A percentile compares a stretch with the other conserved stretches of the same genome.
phyloP scores from a whole-genome alignment of 371 early-diverging fungal genomes.

The Apophysomyces variabilis region DNA sequence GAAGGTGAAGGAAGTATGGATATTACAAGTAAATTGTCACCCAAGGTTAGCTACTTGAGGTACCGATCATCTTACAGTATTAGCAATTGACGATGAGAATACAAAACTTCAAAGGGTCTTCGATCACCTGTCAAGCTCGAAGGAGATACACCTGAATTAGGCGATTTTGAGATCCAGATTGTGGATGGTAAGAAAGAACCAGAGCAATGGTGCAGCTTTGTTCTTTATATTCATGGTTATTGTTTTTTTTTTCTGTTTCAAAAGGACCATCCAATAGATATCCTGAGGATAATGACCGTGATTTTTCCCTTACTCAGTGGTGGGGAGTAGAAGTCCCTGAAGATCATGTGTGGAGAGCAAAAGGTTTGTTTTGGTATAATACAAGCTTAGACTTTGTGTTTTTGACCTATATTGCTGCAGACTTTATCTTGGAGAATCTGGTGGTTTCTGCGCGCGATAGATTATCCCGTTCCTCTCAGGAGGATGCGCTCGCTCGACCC shows the following conservation, averaged over 20 bases:
- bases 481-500: slow-evolving; percentile 33
- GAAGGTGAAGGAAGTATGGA: slow-evolving; percentile 71
- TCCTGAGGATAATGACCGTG: slow-evolving; percentile 30
- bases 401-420: slow-evolving; percentile 17
- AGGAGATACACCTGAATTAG: slow-evolving; percentile 68
- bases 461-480: slow-evolving; percentile 17
- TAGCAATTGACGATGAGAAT: too few species aligned
- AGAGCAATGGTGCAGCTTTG: background rate
- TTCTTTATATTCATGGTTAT: background rate
- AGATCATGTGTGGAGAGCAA: slow-evolving; percentile 52
- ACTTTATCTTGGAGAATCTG: slow-evolving; percentile 32
- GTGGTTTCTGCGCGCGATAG: slow-evolving; percentile 27
- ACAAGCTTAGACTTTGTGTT: background rate
- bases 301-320: slow-evolving; percentile 52
- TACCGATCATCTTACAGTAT: too few species aligned
- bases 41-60: slow-evolving; percentile 36
- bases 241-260: background rate
- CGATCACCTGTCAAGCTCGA: slow-evolving; percentile 48
- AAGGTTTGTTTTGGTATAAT: slow-evolving; percentile 33
- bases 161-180: slow-evolving; percentile 66
- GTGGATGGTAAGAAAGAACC: slow-evolving; percentile 46
- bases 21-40: slow-evolving; percentile 42
- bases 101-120: slow-evolving; percentile 36
- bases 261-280: slow-evolving; percentile 36
- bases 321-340: slow-evolving; percentile 46